Conservation (phyloP, 225 moss, liverwort and hornwort species). For the Rhytidiadelphus loreus region DNA sequence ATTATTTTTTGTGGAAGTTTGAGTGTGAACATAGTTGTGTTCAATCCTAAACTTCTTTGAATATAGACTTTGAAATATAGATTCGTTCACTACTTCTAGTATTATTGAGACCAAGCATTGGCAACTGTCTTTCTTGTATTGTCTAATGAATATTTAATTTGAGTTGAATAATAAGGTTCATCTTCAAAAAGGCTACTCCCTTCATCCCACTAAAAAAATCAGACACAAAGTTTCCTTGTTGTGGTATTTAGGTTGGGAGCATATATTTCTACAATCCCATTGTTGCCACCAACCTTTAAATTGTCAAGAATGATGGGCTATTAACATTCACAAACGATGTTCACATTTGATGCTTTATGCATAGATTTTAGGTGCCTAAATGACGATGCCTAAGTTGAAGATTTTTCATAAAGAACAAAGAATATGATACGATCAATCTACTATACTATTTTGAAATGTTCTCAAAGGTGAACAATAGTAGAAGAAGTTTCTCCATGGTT, state of each 20-base stretch:
- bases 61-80: background rate
- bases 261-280: too few relatives aligned
- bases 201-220: too few relatives aligned
- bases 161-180: background rate
- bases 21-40: fast-evolving
- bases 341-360: too few relatives aligned
- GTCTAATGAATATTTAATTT: background rate
- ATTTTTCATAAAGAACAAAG: too few relatives aligned
- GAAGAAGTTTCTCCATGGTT: background rate
- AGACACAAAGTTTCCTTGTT: too few relatives aligned
- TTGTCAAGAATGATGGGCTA: too few relatives aligned
- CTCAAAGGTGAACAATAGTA: background rate
- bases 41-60: background rate
- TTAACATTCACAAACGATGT: too few relatives aligned
- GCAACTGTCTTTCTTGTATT: background rate
- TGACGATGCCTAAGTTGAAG: too few relatives aligned
- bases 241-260: too few relatives aligned
- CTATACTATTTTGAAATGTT: background rate
- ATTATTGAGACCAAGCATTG: background rate
- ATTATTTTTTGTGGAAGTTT: background rate
- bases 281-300: too few relatives aligned
- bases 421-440: background rate
- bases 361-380: too few relatives aligned
- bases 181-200: too few relatives aligned
- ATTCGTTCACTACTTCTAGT: background rate